Evolutionary conservation across 1,139 yeast genomes (phyloP).

Genomic region (Sugiyamaella grinbergsii): DNA sequence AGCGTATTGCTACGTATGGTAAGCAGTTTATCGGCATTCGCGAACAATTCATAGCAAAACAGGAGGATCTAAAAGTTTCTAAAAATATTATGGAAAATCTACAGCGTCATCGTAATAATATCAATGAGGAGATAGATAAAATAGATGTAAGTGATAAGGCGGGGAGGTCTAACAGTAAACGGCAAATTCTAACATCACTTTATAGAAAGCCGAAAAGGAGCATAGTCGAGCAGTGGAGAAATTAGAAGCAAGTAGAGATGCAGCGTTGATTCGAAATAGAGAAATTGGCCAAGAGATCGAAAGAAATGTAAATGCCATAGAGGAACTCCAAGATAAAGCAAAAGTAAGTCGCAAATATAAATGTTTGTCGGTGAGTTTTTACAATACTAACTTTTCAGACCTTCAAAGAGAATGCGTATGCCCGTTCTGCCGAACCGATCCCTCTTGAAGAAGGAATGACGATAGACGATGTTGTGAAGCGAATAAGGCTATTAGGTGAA

Average conservation of each 20-base stretch:
- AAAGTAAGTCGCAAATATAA: too few relatives aligned
- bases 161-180: background rate
- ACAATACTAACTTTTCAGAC: slow-evolving; percentile 1
- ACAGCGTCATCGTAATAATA: background rate
- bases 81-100: background rate
- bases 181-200: background rate
- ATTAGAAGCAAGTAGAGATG: slow-evolving; percentile 21
- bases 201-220: background rate
- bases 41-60: background rate
- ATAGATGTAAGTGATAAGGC: slow-evolving; percentile 1
- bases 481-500: slow-evolving; percentile 38
- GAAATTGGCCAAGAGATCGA: background rate
- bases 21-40: slow-evolving; percentile 24
- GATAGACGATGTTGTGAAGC: slow-evolving; percentile 37
- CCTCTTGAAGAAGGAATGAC: slow-evolving; percentile 21
- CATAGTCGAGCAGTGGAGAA: background rate
- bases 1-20: slow-evolving; percentile 31
- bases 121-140: background rate
- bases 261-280: slow-evolving; percentile 20
- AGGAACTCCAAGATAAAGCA: background rate
- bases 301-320: background rate
- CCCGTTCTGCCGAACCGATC: slow-evolving; percentile 15
- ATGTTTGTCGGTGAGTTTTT: too few relatives aligned
- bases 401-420: slow-evolving; percentile 15
- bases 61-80: slow-evolving; percentile 4